Evolutionary conservation across 495 filamentous ascomycete species (phyloP).

Genomic region (Astrothelium macrocarpum): DNA sequence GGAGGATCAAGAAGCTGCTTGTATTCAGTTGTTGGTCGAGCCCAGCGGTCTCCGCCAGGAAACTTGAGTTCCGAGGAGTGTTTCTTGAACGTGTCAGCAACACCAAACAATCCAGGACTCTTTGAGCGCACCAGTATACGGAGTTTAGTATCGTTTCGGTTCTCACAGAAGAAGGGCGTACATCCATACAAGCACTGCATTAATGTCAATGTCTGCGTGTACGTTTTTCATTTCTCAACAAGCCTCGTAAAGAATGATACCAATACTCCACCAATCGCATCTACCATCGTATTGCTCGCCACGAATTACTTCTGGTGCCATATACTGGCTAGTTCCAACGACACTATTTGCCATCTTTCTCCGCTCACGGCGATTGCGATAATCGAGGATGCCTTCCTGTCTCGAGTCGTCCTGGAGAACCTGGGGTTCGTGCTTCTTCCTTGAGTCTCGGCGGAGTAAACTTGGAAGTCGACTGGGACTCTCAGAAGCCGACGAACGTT

Average conservation of each 20-base stretch:
- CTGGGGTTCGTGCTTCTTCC: background rate
- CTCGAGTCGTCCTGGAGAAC: constrained; percentile 14
- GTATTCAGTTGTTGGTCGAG: constrained; percentile 31
- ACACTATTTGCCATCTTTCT: constrained; percentile 69
- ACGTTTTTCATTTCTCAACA: constrained; percentile 8
- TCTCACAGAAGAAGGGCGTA: constrained; percentile 79
- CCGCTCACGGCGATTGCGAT: constrained; percentile 67
- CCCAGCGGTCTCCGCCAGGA: constrained; percentile 37
- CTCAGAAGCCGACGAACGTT: constrained; percentile 15
- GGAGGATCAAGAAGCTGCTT: constrained; percentile 40
- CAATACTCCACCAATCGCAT: constrained; percentile 96
- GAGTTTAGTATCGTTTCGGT: constrained; percentile 67
- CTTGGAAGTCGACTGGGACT: constrained; percentile 13
- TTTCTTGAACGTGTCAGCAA: constrained; percentile 34
- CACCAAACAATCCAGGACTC: constrained; percentile 4
- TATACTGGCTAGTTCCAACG: constrained; percentile 96
- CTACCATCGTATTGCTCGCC: constrained; percentile 79
- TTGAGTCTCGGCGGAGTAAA: constrained; percentile 6
- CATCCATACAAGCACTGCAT: constrained; percentile 72
- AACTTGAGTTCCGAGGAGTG: constrained; percentile 48
- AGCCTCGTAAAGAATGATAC: constrained; percentile 82
- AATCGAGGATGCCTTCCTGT: constrained; percentile 56
- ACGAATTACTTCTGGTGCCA: constrained; percentile 87
- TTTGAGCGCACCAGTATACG: constrained; percentile 59
- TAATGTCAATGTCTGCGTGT: constrained; percentile 7